These are phyloP conservation scores for Cystobasidium slooffiae DNA, from an alignment of 1,284 basidiomycete genomes.

Conservation along the genomic window DNA sequence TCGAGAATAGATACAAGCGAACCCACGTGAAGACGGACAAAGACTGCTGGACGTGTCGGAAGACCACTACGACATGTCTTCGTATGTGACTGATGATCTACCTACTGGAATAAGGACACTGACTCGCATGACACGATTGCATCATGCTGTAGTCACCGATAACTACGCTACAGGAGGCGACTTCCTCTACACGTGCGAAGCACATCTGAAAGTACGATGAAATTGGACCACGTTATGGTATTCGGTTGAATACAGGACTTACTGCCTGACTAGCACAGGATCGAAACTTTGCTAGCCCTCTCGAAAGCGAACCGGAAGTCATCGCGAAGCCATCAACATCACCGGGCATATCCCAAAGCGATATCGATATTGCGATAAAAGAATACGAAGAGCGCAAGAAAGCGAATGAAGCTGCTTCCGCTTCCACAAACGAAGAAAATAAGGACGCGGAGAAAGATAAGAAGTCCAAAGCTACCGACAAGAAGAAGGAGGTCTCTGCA, in stretches of 20 bases:
- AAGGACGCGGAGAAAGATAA: background rate
- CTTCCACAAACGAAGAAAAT: background rate
- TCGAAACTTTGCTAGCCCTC: slow-evolving; percentile 36
- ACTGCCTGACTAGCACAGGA: slow-evolving; percentile 9
- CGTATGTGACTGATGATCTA: slow-evolving; percentile 1
- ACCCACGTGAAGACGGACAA: slow-evolving; percentile 40
- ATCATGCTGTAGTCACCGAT: slow-evolving; percentile 29
- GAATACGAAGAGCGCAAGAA: slow-evolving; percentile 46
- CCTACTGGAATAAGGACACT: too few relatives aligned
- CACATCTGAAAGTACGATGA: slow-evolving; percentile 29
- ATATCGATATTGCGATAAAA: slow-evolving; percentile 31
- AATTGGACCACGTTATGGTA: background rate
- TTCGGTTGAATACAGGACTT: background rate
- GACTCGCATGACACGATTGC: too few relatives aligned
- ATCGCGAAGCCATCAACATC: background rate
- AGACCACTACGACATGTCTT: slow-evolving; percentile 32
- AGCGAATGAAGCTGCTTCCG: slow-evolving; percentile 38
- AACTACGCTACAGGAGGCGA: slow-evolving; percentile 38
- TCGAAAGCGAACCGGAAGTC: background rate
- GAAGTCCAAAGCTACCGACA: background rate
- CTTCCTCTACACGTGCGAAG: slow-evolving; percentile 34
- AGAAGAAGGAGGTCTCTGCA: background rate
- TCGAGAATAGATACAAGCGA: slow-evolving; percentile 35
- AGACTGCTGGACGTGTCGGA: slow-evolving; percentile 44
- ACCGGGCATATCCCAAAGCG: slow-evolving; percentile 17